phyloP scores from a whole-genome alignment of 768 basidiomycete species.

The Podaxis sp. region DNA sequence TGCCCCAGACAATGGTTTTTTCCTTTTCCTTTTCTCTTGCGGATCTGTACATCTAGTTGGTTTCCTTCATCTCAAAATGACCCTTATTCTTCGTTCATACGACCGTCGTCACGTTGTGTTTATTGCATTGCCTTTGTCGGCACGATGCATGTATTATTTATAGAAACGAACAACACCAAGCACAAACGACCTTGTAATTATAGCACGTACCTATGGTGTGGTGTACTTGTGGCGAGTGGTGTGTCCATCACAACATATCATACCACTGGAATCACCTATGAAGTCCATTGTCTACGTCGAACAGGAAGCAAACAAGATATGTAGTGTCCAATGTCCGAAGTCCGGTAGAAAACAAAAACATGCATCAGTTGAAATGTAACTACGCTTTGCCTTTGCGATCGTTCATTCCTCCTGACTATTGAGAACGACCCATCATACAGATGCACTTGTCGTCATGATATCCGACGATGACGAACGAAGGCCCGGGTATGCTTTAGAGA shows the following conservation, averaged over 20 bases:
- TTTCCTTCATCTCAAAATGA: neutral
- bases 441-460: neutral
- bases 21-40: neutral
- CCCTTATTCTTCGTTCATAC: neutral
- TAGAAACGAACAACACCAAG: constrained; percentile 1
- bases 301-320: neutral
- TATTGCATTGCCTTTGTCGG: neutral
- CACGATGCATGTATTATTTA: constrained; percentile 5
- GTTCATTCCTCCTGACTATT: neutral
- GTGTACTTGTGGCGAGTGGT: neutral
- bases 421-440: neutral
- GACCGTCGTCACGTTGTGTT: neutral
- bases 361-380: neutral
- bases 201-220: constrained; percentile 3
- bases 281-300: neutral
- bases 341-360: neutral
- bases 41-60: neutral
- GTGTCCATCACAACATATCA: constrained; percentile 1
- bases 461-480: neutral
- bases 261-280: neutral
- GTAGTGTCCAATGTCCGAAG: neutral
- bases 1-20: neutral
- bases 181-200: neutral
- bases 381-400: neutral
- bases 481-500: neutral